These are phyloP conservation scores for Neofusicoccum cordaticola DNA, from an alignment of 2,329 filamentous ascomycete genomes.

Conservation along the genomic window DNA sequence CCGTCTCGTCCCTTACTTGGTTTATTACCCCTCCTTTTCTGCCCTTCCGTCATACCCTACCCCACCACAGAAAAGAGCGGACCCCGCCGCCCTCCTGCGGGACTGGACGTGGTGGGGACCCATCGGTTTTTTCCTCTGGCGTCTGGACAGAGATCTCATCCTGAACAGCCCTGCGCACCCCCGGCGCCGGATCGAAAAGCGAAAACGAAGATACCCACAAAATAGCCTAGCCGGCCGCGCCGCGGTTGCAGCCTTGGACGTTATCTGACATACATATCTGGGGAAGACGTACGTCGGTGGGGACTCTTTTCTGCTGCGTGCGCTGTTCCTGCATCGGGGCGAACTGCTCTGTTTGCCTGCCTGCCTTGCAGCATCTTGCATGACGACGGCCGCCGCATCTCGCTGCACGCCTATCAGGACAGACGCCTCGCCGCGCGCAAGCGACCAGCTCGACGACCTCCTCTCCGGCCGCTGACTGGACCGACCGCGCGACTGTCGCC, in stretches of 20 bases:
- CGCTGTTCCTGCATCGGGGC: not conserved
- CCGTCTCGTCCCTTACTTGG: not conserved
- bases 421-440: not conserved
- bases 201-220: not conserved
- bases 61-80: not conserved
- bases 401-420: slow-evolving; percentile 19
- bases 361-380: slow-evolving; percentile 18
- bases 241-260: not conserved
- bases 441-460: not conserved
- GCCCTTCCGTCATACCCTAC: slow-evolving; percentile 9
- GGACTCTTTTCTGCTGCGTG: not conserved
- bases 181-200: too few relatives aligned
- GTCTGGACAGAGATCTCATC: not conserved
- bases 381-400: slow-evolving; percentile 20
- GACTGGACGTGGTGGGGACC: not conserved
- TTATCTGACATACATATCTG: not conserved
- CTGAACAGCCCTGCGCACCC: not conserved
- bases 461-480: not conserved
- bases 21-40: not conserved
- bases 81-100: not conserved
- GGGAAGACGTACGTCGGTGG: too few relatives aligned
- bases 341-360: not conserved
- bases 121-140: not conserved
- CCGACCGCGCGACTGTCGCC: not conserved
- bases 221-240: not conserved